phyloP scores from a whole-genome alignment of 305 asterid species.

The Fraxinus sp. region DNA sequence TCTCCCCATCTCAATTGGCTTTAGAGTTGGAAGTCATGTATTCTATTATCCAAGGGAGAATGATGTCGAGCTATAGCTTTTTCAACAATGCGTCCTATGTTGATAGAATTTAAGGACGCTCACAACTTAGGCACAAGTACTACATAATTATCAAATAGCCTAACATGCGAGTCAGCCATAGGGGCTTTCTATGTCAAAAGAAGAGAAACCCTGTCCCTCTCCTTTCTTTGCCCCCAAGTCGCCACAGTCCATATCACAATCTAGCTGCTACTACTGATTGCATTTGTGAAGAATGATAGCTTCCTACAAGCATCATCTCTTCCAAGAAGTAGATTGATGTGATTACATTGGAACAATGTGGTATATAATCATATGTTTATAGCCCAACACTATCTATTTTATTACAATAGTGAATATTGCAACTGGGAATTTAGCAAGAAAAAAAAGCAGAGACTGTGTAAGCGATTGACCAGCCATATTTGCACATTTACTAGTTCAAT shows the following conservation, averaged over 20 bases:
- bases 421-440: constrained; percentile 18
- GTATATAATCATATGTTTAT: neutral
- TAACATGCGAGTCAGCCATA: neutral
- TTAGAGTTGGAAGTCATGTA: neutral
- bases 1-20: neutral
- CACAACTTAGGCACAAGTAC: neutral
- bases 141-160: neutral
- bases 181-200: neutral
- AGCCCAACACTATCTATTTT: neutral
- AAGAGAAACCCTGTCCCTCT: neutral
- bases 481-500: neutral
- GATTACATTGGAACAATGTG: neutral
- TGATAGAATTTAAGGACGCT: neutral
- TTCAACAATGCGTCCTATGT: neutral
- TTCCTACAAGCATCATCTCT: neutral
- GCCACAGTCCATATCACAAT: neutral
- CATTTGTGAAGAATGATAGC: neutral
- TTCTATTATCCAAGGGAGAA: neutral
- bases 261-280: neutral
- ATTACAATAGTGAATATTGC: neutral
- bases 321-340: neutral
- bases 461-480: neutral
- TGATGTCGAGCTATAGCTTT: neutral
- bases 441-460: neutral
- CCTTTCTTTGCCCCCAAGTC: neutral